These are phyloP conservation scores for Lactifluus piperatus DNA, from an alignment of 768 basidiomycete species.

Conservation along the genomic window DNA sequence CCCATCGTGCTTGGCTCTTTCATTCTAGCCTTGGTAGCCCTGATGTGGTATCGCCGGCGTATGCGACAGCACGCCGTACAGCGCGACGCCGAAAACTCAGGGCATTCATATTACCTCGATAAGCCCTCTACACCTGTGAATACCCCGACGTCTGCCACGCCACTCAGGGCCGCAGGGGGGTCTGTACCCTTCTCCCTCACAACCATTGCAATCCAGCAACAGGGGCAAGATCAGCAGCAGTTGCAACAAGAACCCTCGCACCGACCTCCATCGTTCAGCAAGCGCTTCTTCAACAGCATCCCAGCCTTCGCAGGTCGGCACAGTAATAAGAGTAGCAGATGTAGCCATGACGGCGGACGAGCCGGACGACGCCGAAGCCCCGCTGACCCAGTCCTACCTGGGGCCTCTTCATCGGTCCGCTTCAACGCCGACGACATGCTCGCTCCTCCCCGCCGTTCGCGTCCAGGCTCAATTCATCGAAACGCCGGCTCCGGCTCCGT, in stretches of 20 bases:
- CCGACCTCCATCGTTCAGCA: neutral
- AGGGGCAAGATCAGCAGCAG: neutral
- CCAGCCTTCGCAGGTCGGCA: neutral
- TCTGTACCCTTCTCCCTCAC: neutral
- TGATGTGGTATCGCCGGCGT: neutral
- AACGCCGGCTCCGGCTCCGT: neutral
- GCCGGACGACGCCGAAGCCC: neutral
- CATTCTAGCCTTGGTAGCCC: neutral
- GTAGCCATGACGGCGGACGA: neutral
- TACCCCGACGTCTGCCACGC: neutral
- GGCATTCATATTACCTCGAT: neutral
- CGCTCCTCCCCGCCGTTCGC: neutral
- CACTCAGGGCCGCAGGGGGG: neutral
- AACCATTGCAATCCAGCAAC: neutral
- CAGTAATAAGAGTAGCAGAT: neutral
- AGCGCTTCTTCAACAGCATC: neutral
- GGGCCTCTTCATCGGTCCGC: neutral
- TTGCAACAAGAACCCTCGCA: neutral
- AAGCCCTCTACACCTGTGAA: neutral
- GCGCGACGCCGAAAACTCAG: neutral
- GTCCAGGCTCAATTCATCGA: neutral
- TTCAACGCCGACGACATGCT: constrained; percentile 13
- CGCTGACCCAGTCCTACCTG: constrained; percentile 7
- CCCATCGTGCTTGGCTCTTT: neutral
- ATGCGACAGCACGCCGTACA: too few relatives aligned